Conservation (phyloP, 495 filamentous ascomycete genomes). For the Daldinia vernicosa region DNA sequence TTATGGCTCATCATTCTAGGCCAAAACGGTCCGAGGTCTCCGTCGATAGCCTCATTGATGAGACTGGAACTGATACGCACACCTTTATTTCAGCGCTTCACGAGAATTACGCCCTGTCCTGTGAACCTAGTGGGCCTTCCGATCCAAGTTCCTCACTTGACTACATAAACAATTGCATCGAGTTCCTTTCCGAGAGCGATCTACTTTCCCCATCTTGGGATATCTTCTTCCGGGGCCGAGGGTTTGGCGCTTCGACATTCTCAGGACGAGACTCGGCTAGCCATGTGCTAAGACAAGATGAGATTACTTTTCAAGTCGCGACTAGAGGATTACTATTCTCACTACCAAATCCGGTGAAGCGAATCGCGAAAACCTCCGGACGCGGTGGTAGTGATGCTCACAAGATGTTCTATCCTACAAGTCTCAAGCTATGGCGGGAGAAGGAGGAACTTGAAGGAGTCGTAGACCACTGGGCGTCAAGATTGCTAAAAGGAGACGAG, state of each 20-base stretch:
- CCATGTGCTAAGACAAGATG: conserved; percentile 85
- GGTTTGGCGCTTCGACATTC: conserved; percentile 52
- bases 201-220: conserved; percentile 71
- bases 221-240: conserved; percentile 60
- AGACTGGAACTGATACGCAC: conserved; percentile 85
- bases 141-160: conserved; percentile 67
- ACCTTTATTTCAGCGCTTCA: conserved; percentile 94
- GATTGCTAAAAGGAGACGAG: conserved; percentile 60
- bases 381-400: conserved; percentile 65
- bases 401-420: conserved; percentile 89
- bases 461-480: conserved; percentile 72
- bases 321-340: conserved; percentile 83
- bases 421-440: conserved; percentile 76
- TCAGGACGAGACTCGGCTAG: conserved; percentile 62
- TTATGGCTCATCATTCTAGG: conserved; percentile 69
- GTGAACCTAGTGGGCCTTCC: conserved; percentile 63
- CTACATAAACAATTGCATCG: conserved; percentile 75
- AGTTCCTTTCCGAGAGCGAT: conserved; percentile 87
- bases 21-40: conserved; percentile 73
- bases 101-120: conserved; percentile 91
- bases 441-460: conserved; percentile 79
- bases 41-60: conserved; percentile 80
- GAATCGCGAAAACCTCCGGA: conserved; percentile 57
- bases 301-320: conserved; percentile 89
- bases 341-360: conserved; percentile 84